These are phyloP conservation scores for Leonotis leonurus DNA, from an alignment of 257 asterid species.

Conservation along the genomic window DNA sequence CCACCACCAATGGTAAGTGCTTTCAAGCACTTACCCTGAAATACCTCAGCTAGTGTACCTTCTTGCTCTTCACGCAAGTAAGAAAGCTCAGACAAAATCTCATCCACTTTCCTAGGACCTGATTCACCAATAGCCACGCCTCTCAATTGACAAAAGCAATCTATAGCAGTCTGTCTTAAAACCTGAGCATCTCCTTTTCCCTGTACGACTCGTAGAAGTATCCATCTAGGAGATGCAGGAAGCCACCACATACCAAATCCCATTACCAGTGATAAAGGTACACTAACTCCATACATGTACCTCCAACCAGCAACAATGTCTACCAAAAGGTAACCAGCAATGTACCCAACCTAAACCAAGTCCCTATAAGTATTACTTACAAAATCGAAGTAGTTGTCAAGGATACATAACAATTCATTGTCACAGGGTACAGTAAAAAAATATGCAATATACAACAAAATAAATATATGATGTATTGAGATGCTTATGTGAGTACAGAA, in stretches of 20 bases:
- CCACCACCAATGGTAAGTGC: constrained; percentile 92
- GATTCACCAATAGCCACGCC: constrained; percentile 56
- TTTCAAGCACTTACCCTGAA: constrained; percentile 91
- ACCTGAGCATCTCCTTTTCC: constrained; percentile 60
- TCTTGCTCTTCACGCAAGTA: constrained; percentile 68
- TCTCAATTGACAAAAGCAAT: constrained; percentile 69
- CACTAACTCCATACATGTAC: constrained; percentile 71
- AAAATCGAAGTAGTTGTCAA: not conserved
- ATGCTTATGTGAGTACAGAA: not conserved
- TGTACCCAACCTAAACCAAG: constrained; percentile 59
- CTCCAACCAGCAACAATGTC: constrained; percentile 85
- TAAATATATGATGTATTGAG: constrained; percentile 6
- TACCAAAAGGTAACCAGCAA: constrained; percentile 78
- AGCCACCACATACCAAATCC: constrained; percentile 97
- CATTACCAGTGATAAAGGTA: constrained; percentile 69
- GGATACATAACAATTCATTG: not conserved
- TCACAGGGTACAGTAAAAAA: not conserved
- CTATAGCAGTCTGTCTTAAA: constrained; percentile 59
- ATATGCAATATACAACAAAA: not conserved
- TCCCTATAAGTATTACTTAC: constrained; percentile 15
- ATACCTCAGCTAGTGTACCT: constrained; percentile 59
- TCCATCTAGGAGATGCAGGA: constrained; percentile 95
- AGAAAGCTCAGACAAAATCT: constrained; percentile 82
- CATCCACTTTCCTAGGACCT: constrained; percentile 69
- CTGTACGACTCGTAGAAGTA: constrained; percentile 74